Base-by-base conservation (phyloP, 306 rosid species). In the Erythrophleum fordii region DNA sequence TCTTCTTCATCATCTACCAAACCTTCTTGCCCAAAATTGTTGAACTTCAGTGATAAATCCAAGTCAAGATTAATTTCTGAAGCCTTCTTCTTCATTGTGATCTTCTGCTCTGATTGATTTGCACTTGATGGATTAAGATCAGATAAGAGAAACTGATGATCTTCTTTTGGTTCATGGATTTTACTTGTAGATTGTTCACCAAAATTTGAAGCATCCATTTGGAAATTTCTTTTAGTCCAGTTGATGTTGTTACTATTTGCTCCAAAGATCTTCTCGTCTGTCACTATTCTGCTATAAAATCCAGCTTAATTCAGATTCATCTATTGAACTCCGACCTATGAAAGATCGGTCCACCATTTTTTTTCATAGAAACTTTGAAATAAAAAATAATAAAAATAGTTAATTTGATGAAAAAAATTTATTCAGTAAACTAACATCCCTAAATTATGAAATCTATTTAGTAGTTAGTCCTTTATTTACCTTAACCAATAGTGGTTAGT, bases 231-330 rank as follows among this genome's bases (percentile, higher is more conserved):
- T 39, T 75, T 25, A 26, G 18, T 25, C 83, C 84, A 69, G 4
- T 71, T 76, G 72, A 77, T 64, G 56, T 6, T 51, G 23, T 17
- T 51, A 51, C 56, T 17, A 6, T 51, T 18, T 17, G 22, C 9
- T 18, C 23, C 11, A 18, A 18, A 6, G 23, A 18, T 17, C 6
- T 37, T 5, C 22, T 49, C 17, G 3, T 49, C 56, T 18, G 20
- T 49, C n/a, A 49, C 9, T 49, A 31, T 49, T 44, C 35, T 80
- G 20, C 82, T 81, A 79, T 80, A 78, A 81, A 84, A 81, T 64
- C 84, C 82, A 68, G 76, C 64, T 72, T n/a, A n/a, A n/a, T n/a
- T 89, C 85, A 5, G 87, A 61, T 71, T 85, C 84, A 65, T 83
- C 64, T 28, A 56, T 25, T 77, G 56, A 49, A 7, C 22, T 1